Evolutionary conservation across 441 rosid species (phyloP), one percentile per base, ranked within the genome.

Genomic region (Adansonia rubrostipa): DNA sequence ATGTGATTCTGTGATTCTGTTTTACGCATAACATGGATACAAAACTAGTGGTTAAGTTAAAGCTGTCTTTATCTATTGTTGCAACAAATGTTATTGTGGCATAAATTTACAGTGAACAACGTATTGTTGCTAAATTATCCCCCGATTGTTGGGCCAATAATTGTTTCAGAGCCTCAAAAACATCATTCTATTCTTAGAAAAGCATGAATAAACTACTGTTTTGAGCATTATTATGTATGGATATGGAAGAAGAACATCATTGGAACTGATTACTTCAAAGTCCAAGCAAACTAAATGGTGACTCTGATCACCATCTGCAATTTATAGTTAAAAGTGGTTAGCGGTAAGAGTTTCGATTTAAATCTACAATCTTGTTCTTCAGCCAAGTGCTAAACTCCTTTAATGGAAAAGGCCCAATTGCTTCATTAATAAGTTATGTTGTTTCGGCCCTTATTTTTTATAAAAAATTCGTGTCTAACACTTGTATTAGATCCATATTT

Each of bases 1-100:
- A 80, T 91, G 57, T 90, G 66, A 15, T 57, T 4, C 62, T 51
- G 17, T 20, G 14, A 58, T 19, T 45, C 9, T 58, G 54, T 9
- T 72, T 20, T 73, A 6, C 36, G 6, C 36, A 58, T 10, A 60
- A 20, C 54, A 44, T 0, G 53, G 60, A 61, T n/a, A 56, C 24
- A 54, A 54, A 40, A 73, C 51, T n/a, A 15, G 20, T 14, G 61
- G 2, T 51, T 24, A 9, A 13, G 13, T 24, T 71, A 71, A 11
- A 51, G 2, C 10, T 20, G 73, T 20, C 9, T 70, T 22, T 11
- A 3, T 69, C n/a, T 20, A 10, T 20, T 47, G 9, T 47, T 47
- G 17, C 19, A 17, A 45, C 14, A 33, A 17, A 44, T 69, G 33
- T 9, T 48, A 69, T 45, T 5, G 28, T 4, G 47, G 64, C 36